phyloP scores from a whole-genome alignment of 2,329 filamentous ascomycete genomes.

The Sordariomycetes sp. region DNA sequence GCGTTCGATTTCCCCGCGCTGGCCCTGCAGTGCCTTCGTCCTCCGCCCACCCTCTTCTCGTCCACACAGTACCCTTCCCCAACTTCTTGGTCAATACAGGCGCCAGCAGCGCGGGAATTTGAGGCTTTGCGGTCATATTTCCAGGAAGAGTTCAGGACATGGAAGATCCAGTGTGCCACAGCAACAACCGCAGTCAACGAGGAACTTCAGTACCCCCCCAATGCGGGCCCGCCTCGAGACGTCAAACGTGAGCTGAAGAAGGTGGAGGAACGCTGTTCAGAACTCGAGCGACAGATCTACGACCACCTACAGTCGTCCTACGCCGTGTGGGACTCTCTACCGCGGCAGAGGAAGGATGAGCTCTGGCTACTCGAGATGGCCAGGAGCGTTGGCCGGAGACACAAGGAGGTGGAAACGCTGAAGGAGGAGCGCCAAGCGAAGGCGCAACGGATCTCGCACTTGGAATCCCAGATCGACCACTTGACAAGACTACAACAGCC shows the following conservation, averaged over 20 bases:
- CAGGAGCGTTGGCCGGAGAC: slow-evolving; percentile 44
- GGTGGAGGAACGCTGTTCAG: slow-evolving; percentile 40
- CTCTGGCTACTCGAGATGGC: slow-evolving; percentile 54
- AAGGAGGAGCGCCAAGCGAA: slow-evolving; percentile 37
- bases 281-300: slow-evolving; percentile 57
- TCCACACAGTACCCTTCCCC: slow-evolving; percentile 67
- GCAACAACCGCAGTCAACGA: slow-evolving; percentile 34
- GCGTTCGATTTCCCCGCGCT: slow-evolving; percentile 78
- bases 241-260: slow-evolving; percentile 34
- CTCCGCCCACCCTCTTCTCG: slow-evolving; percentile 74
- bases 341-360: slow-evolving; percentile 42
- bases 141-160: slow-evolving; percentile 54
- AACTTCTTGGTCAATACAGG: slow-evolving; percentile 71
- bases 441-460: slow-evolving; percentile 44
- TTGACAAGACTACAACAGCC: slow-evolving; percentile 49
- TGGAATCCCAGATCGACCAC: slow-evolving; percentile 49
- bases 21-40: slow-evolving; percentile 68
- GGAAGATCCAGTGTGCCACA: slow-evolving; percentile 43
- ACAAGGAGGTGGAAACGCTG: slow-evolving; percentile 42
- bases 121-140: slow-evolving; percentile 61
- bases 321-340: slow-evolving; percentile 61
- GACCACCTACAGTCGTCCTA: slow-evolving; percentile 72
- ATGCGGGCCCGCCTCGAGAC: slow-evolving; percentile 25
- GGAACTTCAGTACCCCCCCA: slow-evolving; percentile 30
- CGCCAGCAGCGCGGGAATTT: slow-evolving; percentile 64